Evolutionary conservation across 2,329 filamentous ascomycete species (phyloP).

Genomic region (Beauveria scarabaeidicola): DNA sequence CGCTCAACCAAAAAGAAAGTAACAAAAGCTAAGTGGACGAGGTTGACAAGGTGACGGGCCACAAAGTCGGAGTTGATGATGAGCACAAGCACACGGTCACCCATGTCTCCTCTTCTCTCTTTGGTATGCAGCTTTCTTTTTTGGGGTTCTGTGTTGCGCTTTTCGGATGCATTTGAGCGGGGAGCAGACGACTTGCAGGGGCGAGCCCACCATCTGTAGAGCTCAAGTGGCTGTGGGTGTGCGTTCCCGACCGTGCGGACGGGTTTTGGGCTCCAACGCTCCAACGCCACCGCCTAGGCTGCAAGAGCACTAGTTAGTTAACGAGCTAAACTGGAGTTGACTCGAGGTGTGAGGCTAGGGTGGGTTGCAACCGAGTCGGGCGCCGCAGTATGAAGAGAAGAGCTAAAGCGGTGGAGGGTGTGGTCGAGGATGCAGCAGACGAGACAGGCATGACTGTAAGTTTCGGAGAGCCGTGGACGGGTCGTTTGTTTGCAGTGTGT

Average conservation of each 20-base stretch:
- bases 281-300: slow-evolving; percentile 7
- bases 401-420: background rate
- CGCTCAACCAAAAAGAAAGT: background rate
- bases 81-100: background rate
- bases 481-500: background rate
- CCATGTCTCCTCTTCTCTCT: slow-evolving; percentile 11
- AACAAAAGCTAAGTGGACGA: background rate
- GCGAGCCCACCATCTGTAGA: slow-evolving; percentile 3
- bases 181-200: slow-evolving; percentile 10
- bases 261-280: slow-evolving; percentile 11
- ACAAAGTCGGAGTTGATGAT: background rate
- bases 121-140: slow-evolving; percentile 11
- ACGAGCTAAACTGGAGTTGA: background rate
- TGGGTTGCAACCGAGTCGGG: slow-evolving; percentile 4
- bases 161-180: slow-evolving; percentile 8
- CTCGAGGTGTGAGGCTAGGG: slow-evolving; percentile 1
- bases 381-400: background rate
- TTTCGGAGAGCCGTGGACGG: background rate
- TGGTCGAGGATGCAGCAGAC: background rate
- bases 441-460: background rate
- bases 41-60: background rate
- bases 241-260: slow-evolving; percentile 11
- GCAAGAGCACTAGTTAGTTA: background rate
- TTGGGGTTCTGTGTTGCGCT: slow-evolving; percentile 11
- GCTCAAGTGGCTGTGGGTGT: background rate